A percentile compares a stretch with the other conserved stretches of the same genome.
Evolutionary conservation across 805 yeast species (phyloP).

Genomic region (Saccharomycopsis fibuligera): DNA sequence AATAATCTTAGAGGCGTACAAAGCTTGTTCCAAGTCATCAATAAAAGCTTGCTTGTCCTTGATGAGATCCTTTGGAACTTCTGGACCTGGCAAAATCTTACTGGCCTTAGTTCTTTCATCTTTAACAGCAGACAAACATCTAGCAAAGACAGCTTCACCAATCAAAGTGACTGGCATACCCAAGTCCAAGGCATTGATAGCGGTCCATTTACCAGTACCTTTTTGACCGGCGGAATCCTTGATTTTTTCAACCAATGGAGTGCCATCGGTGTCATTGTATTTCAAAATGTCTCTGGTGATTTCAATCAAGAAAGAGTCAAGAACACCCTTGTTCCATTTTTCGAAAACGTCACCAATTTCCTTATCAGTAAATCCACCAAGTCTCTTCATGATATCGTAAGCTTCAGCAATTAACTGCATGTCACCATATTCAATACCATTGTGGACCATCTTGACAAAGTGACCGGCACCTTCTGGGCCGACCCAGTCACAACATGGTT

Average conservation of each 20-base stretch:
- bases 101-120: slow-evolving; percentile 87
- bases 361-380: slow-evolving; percentile 81
- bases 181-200: slow-evolving; percentile 92
- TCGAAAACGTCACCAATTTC: slow-evolving; percentile 91
- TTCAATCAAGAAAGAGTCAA: slow-evolving; percentile 94
- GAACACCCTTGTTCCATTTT: slow-evolving; percentile 94
- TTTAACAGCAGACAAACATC: slow-evolving; percentile 92
- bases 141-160: slow-evolving; percentile 97
- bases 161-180: slow-evolving; percentile 98
- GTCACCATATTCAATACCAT: slow-evolving; percentile 99
- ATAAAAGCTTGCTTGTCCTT: slow-evolving; percentile 78
- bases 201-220: slow-evolving; percentile 99
- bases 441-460: slow-evolving; percentile 99
- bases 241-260: slow-evolving; percentile 93
- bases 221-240: slow-evolving; percentile 97
- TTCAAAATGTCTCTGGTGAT: slow-evolving; percentile 93
- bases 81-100: slow-evolving; percentile 72
- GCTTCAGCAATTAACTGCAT: slow-evolving; percentile 99
- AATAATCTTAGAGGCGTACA: slow-evolving; percentile 96
- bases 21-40: slow-evolving; percentile 94
- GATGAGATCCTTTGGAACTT: slow-evolving; percentile 51
- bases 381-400: slow-evolving; percentile 90
- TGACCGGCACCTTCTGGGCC: slow-evolving; percentile 99
- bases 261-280: slow-evolving; percentile 83
- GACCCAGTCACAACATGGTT: slow-evolving; percentile 99